Evolutionary conservation across 2,329 filamentous ascomycete species (phyloP), one percentile per base, ranked within the genome.

Genomic region (Aureobasidium zeae): DNA sequence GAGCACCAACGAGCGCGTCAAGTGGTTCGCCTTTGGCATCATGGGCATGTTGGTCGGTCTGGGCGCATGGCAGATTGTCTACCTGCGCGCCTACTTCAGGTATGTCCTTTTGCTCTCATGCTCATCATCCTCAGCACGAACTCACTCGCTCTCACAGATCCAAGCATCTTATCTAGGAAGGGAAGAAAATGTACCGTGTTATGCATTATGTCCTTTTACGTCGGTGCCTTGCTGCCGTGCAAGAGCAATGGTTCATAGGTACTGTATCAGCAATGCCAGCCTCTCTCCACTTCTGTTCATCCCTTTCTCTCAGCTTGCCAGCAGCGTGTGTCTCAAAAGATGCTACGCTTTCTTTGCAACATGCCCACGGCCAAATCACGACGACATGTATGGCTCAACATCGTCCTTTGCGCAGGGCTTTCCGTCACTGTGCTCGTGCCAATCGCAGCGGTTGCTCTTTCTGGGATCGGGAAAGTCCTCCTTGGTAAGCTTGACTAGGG

Each of bases 1-100:
- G 81, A 96, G 89, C 73, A 98, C 91, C 53, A 98, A 98, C 69
- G 91, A 84, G 68, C 79, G 91, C 48, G 91, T 98, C 59, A 98
- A 96, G 73, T 96, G 86, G 87, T 98, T 98, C 67, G 89, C 89
- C 36, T 80, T 95, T 63, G 79, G 81, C 52, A 96, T 89, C 20
- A 96, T 94, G 69, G 83, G 86, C 50, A 81, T 95, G 72, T 70
- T 98, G 55, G 72, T 95, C 53, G 85, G 77, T 24, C 72, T 98
- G 55, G 94, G 91, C 64, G 87, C 72, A 30, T 98, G 91, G 91
- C 91, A 98, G 78, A 85, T 98, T 60, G 79, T 98, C 62, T 98
- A 98, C 68, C 73, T 98, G 67, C 77, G 91, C 63, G 88, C 89
- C 51, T 98, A 98, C 74, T 98, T 98, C 74, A 80, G 87, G 74